phyloP scores from a whole-genome alignment of 2,329 filamentous ascomycete genomes.

The Coniochaeta prunicola region DNA sequence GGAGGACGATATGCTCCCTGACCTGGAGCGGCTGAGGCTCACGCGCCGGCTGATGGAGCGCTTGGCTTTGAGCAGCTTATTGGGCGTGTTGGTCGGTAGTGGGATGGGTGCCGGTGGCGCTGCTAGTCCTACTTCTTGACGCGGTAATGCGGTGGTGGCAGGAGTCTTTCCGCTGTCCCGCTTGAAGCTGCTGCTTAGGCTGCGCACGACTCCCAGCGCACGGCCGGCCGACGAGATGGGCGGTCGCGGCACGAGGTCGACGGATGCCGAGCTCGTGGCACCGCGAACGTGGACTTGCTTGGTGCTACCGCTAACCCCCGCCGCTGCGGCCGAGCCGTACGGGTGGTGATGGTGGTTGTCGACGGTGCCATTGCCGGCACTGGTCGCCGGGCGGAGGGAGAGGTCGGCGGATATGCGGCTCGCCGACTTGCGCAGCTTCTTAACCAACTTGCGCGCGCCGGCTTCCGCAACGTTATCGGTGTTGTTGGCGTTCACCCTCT shows the following conservation, averaged over 20 bases:
- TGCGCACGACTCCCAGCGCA: not conserved
- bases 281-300: not conserved
- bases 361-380: not conserved
- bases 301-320: not conserved
- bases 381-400: not conserved
- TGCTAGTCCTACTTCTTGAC: not conserved
- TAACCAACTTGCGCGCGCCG: slow-evolving; percentile 30
- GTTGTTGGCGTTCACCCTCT: not conserved
- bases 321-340: not conserved
- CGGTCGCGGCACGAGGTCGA: not conserved
- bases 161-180: not conserved
- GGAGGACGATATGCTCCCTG: not conserved
- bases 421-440: slow-evolving; percentile 47
- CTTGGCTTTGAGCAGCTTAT: not conserved
- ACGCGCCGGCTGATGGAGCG: not conserved
- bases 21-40: not conserved
- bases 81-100: not conserved
- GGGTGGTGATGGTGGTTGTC: not conserved
- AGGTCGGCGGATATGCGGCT: slow-evolving; percentile 35
- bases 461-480: slow-evolving; percentile 15
- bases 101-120: not conserved
- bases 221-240: not conserved
- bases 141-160: not conserved
- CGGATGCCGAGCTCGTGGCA: not conserved
- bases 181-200: slow-evolving; percentile 1